Conservation (phyloP, 768 basidiomycete species). For the Tulasnella sp. region DNA sequence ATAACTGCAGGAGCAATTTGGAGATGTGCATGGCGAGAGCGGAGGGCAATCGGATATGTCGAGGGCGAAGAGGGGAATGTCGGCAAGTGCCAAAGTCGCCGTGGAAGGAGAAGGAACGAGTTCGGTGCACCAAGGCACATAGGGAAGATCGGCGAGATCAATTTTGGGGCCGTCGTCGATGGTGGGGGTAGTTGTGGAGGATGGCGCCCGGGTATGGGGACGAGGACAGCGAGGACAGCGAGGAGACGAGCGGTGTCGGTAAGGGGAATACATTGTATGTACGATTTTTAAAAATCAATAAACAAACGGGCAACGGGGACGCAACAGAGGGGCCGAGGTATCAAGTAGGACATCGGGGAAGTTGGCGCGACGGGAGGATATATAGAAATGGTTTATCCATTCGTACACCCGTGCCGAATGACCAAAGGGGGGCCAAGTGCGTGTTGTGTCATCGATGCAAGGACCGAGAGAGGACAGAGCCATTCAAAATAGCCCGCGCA, state of each 20-base stretch:
- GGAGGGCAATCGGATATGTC: neutral
- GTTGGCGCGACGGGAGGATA: no score
- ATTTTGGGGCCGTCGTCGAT: neutral
- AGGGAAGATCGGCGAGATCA: neutral
- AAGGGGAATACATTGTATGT: no score
- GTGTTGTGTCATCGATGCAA: no score
- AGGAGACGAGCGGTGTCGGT: neutral
- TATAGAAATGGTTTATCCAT: no score
- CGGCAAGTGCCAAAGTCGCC: slow-evolving; percentile 6
- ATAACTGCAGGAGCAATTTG: slow-evolving; percentile 37
- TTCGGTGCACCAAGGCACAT: neutral
- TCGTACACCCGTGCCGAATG: no score
- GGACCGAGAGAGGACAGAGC: no score
- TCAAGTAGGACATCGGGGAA: no score
- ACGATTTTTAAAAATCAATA: no score
- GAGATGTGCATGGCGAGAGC: neutral
- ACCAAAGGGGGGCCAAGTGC: no score
- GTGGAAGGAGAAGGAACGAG: neutral
- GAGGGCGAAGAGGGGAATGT: slow-evolving; percentile 16
- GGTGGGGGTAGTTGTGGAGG: neutral
- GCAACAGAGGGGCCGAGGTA: no score
- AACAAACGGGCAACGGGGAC: no score
- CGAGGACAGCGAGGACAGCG: neutral
- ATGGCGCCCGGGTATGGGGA: neutral
- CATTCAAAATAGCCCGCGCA: no score